Evolutionary conservation across 768 basidiomycete genomes (phyloP).

Genomic region (Termitomyces sp.): DNA sequence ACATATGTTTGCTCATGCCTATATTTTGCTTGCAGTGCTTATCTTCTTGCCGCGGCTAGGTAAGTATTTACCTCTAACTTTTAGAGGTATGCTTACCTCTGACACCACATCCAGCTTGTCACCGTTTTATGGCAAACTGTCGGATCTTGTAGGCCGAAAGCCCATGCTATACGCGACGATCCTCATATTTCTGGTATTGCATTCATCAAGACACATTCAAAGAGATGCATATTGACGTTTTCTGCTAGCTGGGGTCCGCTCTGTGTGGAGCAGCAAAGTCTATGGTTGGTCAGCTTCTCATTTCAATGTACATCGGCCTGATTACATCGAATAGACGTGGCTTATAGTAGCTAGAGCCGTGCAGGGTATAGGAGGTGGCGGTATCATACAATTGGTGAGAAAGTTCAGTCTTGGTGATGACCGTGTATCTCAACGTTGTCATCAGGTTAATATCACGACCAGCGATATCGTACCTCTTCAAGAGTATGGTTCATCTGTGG

Average conservation of each 20-base stretch:
- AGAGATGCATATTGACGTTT: neutral
- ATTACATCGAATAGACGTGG: constrained; percentile 45
- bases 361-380: constrained; percentile 84
- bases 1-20: neutral
- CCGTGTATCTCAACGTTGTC: neutral
- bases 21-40: constrained; percentile 47
- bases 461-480: constrained; percentile 81
- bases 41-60: constrained; percentile 65
- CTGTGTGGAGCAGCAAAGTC: constrained; percentile 79
- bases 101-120: constrained; percentile 38
- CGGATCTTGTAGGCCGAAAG: constrained; percentile 60
- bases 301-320: neutral
- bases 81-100: neutral
- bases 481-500: constrained; percentile 52
- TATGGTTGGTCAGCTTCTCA: constrained; percentile 39
- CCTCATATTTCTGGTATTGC: constrained; percentile 60
- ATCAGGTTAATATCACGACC: constrained; percentile 66
- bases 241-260: constrained; percentile 66
- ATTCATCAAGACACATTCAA: neutral
- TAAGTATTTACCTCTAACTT: constrained; percentile 14
- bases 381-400: constrained; percentile 66
- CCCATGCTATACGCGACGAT: constrained; percentile 69
- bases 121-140: constrained; percentile 78
- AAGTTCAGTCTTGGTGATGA: neutral
- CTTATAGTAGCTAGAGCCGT: constrained; percentile 74